Evolutionary conservation across 129 eudicot genomes (phyloP).

Genomic region (Artemisia argyi): DNA sequence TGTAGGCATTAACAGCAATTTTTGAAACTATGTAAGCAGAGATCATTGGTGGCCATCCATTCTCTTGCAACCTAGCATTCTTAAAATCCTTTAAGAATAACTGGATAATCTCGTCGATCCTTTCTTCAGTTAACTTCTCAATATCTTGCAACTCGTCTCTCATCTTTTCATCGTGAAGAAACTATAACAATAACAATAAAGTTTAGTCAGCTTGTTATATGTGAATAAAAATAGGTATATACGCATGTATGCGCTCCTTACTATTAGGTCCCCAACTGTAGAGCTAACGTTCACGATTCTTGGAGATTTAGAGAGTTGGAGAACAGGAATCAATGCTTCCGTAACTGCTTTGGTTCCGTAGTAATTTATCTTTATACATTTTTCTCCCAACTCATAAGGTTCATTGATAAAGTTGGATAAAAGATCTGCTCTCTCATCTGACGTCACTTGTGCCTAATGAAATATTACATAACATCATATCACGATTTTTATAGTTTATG

Average conservation of each 20-base stretch:
- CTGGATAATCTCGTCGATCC: not conserved
- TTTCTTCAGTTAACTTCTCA: not conserved
- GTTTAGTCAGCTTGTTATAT: not conserved
- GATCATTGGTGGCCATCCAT: constrained; percentile 16
- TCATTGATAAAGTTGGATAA: not conserved
- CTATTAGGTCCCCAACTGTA: not conserved
- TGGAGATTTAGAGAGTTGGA: constrained; percentile 4
- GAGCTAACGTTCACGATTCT: not conserved
- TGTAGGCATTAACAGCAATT: constrained; percentile 39
- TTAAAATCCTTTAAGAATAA: not conserved
- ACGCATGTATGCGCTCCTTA: not conserved
- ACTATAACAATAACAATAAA: not conserved
- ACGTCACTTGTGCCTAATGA: not conserved
- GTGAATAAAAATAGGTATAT: no score
- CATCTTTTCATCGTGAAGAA: not conserved
- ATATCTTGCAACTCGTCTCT: not conserved
- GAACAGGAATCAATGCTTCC: not conserved
- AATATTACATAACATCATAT: not conserved
- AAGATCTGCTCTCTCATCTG: not conserved
- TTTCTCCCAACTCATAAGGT: not conserved
- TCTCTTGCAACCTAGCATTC: not conserved
- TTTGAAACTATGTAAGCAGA: constrained; percentile 41
- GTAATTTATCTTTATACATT: not conserved
- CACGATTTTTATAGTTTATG: not conserved
- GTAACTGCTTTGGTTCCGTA: not conserved